A percentile compares a stretch with the other conserved stretches of the same genome.
Conservation (phyloP, 169 alveolate genomes). For the Cryptosporidium parvum region DNA sequence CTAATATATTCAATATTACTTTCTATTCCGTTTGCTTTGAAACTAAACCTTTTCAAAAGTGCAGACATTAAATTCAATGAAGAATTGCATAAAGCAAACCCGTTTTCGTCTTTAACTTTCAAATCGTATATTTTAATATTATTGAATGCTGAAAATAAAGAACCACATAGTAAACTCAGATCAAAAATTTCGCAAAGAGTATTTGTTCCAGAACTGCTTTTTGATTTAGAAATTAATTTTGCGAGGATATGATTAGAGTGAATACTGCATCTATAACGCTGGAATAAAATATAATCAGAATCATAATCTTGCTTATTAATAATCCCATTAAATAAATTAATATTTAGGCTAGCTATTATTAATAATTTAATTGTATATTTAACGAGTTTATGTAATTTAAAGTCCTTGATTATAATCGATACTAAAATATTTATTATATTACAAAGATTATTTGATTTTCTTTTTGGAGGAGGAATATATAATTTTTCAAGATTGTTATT, state of each 20-base stretch:
- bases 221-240: slow-evolving; percentile 8
- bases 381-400: background rate
- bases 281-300: background rate
- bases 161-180: slow-evolving; percentile 10
- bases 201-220: slow-evolving; percentile 1
- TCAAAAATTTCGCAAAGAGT: slow-evolving; percentile 47
- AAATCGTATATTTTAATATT: slow-evolving; percentile 19
- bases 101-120: background rate
- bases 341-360: slow-evolving; percentile 21
- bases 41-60: slow-evolving; percentile 37
- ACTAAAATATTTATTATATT: slow-evolving; percentile 8
- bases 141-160: slow-evolving; percentile 31
- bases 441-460: slow-evolving; percentile 35
- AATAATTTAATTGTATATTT: slow-evolving; percentile 20
- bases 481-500: background rate
- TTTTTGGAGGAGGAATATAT: slow-evolving; percentile 37
- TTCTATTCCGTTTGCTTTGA: slow-evolving; percentile 17
- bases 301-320: background rate
- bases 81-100: slow-evolving; percentile 39
- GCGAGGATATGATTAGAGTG: slow-evolving; percentile 63
- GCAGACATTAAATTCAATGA: slow-evolving; percentile 63
- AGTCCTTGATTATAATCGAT: slow-evolving; percentile 1
- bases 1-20: background rate
- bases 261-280: background rate
- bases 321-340: background rate